Evolutionary conservation across 2,329 filamentous ascomycete genomes (phyloP).

Genomic region (Venturia pyrina): DNA sequence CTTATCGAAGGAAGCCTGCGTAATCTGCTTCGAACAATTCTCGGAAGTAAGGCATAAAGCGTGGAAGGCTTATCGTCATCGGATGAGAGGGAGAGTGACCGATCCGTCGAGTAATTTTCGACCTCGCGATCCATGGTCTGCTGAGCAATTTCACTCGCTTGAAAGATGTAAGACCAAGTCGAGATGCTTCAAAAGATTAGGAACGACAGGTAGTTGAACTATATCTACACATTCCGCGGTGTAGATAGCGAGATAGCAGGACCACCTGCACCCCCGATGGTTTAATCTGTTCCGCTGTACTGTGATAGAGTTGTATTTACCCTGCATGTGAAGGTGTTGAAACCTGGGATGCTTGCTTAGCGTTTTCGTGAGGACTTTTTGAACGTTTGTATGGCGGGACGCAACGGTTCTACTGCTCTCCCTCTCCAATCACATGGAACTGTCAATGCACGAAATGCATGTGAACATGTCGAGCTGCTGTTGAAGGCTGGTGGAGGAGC

Average conservation of each 20-base stretch:
- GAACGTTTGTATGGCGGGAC: background rate
- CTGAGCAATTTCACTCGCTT: background rate
- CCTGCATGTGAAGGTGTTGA: constrained; percentile 6
- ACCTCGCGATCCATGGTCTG: background rate
- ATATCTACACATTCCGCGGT: background rate
- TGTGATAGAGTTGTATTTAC: background rate
- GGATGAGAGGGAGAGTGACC: background rate
- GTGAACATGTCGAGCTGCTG: background rate
- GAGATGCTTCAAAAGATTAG: background rate
- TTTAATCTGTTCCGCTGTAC: background rate
- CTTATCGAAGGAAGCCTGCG: constrained; percentile 41
- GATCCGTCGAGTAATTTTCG: constrained; percentile 1
- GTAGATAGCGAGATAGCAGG: background rate
- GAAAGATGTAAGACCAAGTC: background rate
- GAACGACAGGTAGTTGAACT: background rate
- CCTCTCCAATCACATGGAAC: background rate
- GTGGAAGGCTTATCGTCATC: constrained; percentile 27
- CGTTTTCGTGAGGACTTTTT: background rate
- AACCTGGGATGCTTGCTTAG: background rate
- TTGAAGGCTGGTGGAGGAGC: background rate
- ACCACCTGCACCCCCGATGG: background rate
- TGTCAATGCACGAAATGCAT: constrained; percentile 1
- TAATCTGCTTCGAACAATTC: constrained; percentile 41
- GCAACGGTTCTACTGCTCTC: background rate
- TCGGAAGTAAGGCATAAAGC: constrained; percentile 45